A percentile compares a stretch with the other conserved stretches of the same genome.
Conservation (phyloP, 306 rosid species). For the Neltuma alba region DNA sequence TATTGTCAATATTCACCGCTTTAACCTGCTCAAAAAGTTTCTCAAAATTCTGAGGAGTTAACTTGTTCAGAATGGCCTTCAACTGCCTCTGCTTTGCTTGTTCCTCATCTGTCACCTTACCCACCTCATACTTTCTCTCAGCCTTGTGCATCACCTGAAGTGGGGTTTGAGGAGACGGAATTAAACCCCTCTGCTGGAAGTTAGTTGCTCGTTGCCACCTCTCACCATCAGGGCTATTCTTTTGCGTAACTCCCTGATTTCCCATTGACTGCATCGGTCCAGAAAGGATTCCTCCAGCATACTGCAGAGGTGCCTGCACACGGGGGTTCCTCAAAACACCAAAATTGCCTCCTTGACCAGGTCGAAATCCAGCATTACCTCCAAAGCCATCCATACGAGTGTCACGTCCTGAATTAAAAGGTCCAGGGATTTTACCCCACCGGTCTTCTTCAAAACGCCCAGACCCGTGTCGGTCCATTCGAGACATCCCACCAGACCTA, state of each 20-base stretch:
- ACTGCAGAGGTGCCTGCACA: constrained; percentile 52
- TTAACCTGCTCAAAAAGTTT: constrained; percentile 94
- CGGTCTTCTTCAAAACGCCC: constrained; percentile 68
- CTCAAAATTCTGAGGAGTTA: constrained; percentile 96
- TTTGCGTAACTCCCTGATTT: constrained; percentile 72
- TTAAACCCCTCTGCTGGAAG: constrained; percentile 82
- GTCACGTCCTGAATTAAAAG: constrained; percentile 59
- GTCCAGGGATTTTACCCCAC: constrained; percentile 59
- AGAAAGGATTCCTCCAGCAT: constrained; percentile 70
- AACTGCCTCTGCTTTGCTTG: constrained; percentile 86
- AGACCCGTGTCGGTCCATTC: constrained; percentile 78
- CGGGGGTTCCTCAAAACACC: constrained; percentile 81
- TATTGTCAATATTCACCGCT: constrained; percentile 85
- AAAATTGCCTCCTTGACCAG: constrained; percentile 71
- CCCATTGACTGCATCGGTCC: constrained; percentile 77
- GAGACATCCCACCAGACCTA: constrained; percentile 56
- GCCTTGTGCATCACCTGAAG: constrained; percentile 90
- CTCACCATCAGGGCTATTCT: constrained; percentile 73
- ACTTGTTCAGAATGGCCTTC: constrained; percentile 85
- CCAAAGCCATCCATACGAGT: constrained; percentile 57
- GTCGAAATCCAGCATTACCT: constrained; percentile 56
- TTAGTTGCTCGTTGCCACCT: constrained; percentile 81
- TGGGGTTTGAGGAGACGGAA: constrained; percentile 86
- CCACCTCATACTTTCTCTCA: constrained; percentile 91
- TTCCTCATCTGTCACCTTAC: constrained; percentile 77